Conservation (phyloP, 208 protist species). For the Perkinsela sp. region DNA sequence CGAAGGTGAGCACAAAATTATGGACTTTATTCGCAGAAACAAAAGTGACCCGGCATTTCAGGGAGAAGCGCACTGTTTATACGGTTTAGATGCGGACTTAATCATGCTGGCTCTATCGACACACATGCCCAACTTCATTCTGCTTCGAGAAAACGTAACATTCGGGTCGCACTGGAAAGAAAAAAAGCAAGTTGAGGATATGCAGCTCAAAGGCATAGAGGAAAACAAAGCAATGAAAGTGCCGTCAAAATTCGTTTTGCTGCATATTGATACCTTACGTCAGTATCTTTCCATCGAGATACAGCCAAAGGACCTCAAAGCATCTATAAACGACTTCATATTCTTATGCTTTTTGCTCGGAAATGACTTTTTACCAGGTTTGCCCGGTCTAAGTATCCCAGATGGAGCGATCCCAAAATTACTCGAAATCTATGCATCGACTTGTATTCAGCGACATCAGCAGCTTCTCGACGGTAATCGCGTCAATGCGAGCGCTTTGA, state of each 20-base stretch:
- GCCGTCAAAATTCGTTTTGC: conserved; percentile 50
- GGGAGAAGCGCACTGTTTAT: conserved; percentile 84
- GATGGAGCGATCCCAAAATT: conserved; percentile 63
- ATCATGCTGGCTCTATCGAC: conserved; percentile 83
- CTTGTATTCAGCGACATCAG: conserved; percentile 21
- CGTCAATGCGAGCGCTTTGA: conserved; percentile 31
- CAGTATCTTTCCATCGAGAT: conserved; percentile 80
- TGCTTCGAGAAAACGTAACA: conserved; percentile 78
- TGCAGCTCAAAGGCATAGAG: conserved; percentile 36
- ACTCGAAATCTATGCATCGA: conserved; percentile 42
- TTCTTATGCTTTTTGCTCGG: conserved; percentile 88
- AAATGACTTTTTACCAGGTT: conserved; percentile 92
- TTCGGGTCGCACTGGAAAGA: conserved; percentile 25
- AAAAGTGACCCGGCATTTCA: conserved; percentile 69
- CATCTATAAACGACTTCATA: conserved; percentile 83
- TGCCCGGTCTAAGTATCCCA: conserved; percentile 76
- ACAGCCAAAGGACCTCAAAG: conserved; percentile 39
- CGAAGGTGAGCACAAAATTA: conserved; percentile 98
- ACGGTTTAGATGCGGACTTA: conserved; percentile 91
- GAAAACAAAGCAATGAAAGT: conserved; percentile 37
- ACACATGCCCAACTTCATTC: conserved; percentile 83
- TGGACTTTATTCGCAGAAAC: conserved; percentile 87
- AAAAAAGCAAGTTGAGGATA: conserved; percentile 36
- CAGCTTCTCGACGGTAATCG: conserved; percentile 36
- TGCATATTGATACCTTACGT: conserved; percentile 70